A percentile compares a stretch with the other conserved stretches of the same genome.
phyloP scores from a whole-genome alignment of 768 basidiomycete genomes.

The Epithele typhae region DNA sequence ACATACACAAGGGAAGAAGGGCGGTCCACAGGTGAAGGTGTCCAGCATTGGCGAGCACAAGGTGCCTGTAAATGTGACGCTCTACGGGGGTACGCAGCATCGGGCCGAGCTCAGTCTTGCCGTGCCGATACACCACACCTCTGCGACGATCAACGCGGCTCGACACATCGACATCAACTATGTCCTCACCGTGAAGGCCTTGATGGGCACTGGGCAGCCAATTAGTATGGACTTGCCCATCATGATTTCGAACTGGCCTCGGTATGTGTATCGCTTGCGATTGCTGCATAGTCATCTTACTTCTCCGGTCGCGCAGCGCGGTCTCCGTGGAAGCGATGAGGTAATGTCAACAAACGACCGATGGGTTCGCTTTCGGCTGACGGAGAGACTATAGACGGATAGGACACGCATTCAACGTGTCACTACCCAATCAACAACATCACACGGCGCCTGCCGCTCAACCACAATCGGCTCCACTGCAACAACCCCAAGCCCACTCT shows the following conservation, averaged over 20 bases:
- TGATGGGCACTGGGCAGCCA: constrained; percentile 63
- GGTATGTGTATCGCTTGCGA: constrained; percentile 39
- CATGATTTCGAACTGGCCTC: constrained; percentile 83
- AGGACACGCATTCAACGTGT: constrained; percentile 41
- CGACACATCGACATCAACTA: constrained; percentile 86
- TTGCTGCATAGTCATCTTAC: neutral
- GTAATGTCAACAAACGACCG: no score
- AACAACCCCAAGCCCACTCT: no score
- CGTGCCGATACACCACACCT: constrained; percentile 70
- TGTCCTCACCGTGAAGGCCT: constrained; percentile 68
- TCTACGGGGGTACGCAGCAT: constrained; percentile 70
- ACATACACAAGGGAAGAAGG: constrained; percentile 50
- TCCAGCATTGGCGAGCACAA: constrained; percentile 65
- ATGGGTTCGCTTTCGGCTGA: neutral
- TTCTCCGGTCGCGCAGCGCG: constrained; percentile 42
- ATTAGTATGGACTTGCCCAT: constrained; percentile 73
- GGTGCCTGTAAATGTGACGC: constrained; percentile 62
- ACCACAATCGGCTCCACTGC: no score
- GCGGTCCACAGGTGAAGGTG: constrained; percentile 50
- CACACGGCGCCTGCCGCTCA: no score
- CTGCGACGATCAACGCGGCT: constrained; percentile 77
- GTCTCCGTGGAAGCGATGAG: constrained; percentile 71
- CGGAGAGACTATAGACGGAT: constrained; percentile 36
- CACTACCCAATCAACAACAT: constrained; percentile 15
- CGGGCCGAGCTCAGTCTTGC: constrained; percentile 69